Base-by-base conservation (phyloP, 2,329 filamentous ascomycete genomes). In the Knufia petricola region DNA sequence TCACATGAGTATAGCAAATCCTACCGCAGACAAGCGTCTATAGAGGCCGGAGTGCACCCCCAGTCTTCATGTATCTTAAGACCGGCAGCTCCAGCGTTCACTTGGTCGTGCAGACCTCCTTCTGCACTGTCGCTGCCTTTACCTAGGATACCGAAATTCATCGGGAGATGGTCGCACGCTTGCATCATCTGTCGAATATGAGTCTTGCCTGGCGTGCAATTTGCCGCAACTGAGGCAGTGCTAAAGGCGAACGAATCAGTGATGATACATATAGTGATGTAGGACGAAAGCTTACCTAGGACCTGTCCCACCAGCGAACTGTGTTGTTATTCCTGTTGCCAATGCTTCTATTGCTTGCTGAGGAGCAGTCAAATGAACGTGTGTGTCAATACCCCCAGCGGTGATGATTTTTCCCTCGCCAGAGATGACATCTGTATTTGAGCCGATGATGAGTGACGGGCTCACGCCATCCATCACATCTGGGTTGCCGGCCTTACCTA, bases 31-130 rank as follows among this genome's bases (percentile, higher is more conserved):
- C 90, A 95, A 1, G 84, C 76, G 64, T 96, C 89, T 61, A 96
- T 96, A 19, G 87, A 88, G 1, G 87, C 84, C 0, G 90, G 90
- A 1, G 90, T 95, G 19, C 78, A 81, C 46, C 90, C 90, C 90
- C 90, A 96, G 66, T 96, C 90, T 68, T 96, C 90, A 65, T 96
- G 90, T 4, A 96, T 74, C 66, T 96, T 96, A 52, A 96, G 76
- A 6, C 90, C 90, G 58, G 87, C 90, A 1, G 84, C 89, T 8
- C 90, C 90, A 0, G 90, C 90, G 48, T 77, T 69, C 50, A 86
- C 76, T 67, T 95, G 87, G 57, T 95, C 86, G 42, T 81, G 78
- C 1, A 96, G 75, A 8, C 84, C 85, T 1, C 66, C 64, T 0
- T 79, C 75, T 9, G 78, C 78, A 57, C 82, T 81, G 65, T 96